phyloP scores from a whole-genome alignment of 75 land plant species.

The Pinus taeda region DNA sequence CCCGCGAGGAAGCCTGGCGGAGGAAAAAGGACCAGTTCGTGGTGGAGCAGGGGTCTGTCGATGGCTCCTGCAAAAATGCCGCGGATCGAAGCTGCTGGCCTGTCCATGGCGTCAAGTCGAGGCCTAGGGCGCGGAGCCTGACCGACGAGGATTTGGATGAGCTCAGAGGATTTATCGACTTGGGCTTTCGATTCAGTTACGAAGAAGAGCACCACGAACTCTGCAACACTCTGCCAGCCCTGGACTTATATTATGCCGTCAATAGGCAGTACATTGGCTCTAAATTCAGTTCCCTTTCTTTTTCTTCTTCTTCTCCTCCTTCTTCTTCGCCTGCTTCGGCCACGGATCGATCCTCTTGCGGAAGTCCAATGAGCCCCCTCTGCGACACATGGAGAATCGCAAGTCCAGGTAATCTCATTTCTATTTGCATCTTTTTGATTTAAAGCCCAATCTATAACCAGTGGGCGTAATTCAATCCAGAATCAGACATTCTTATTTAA shows the following conservation, averaged over 20 bases:
- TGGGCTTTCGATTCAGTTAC: slow-evolving; percentile 64
- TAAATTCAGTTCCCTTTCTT: too few species aligned
- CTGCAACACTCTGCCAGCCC: slow-evolving; percentile 62
- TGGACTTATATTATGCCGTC: slow-evolving; percentile 68
- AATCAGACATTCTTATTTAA: too few species aligned
- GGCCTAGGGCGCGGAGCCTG: slow-evolving; percentile 19
- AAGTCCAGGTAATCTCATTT: slow-evolving; percentile 17
- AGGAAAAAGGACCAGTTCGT: too few species aligned
- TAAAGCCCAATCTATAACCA: too few species aligned
- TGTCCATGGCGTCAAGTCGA: not conserved
- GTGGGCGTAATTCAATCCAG: too few species aligned
- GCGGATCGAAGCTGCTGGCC: too few species aligned
- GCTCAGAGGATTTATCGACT: slow-evolving; percentile 63
- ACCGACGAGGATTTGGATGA: slow-evolving; percentile 75
- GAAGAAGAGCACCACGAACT: slow-evolving; percentile 38
- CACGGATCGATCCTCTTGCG: not conserved
- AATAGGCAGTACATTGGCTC: slow-evolving; percentile 26
- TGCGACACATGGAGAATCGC: slow-evolving; percentile 15
- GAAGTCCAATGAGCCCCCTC: slow-evolving; percentile 14
- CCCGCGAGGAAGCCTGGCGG: too few species aligned
- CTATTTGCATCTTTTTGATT: too few species aligned
- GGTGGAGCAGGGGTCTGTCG: too few species aligned
- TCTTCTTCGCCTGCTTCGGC: too few species aligned
- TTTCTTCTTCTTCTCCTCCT: too few species aligned
- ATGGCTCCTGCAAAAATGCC: too few species aligned